These are phyloP conservation scores for Dendrostoma leiphaemia DNA, from an alignment of 2,329 filamentous ascomycete species.

Conservation along the genomic window DNA sequence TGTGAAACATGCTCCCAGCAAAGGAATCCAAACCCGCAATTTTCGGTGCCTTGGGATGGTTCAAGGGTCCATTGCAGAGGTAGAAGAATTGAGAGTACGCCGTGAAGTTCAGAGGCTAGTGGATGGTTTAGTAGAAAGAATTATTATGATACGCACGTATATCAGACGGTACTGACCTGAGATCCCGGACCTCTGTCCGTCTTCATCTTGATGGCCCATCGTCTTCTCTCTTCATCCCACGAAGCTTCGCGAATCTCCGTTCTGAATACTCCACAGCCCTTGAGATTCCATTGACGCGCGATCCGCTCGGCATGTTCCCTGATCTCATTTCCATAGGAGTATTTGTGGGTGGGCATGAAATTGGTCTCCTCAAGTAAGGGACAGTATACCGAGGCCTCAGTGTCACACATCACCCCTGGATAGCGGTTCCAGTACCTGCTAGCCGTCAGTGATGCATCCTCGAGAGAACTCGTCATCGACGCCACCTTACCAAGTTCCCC, in stretches of 20 bases:
- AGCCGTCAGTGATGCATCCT: too few species aligned
- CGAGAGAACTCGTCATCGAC: too few species aligned
- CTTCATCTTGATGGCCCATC: constrained; percentile 23
- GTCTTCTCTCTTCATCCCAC: constrained; percentile 38
- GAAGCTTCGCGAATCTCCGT: constrained; percentile 34
- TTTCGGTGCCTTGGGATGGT: constrained; percentile 40
- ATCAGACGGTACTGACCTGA: too few species aligned
- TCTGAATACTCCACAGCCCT: constrained; percentile 44
- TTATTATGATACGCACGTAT: too few species aligned
- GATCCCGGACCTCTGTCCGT: constrained; percentile 17
- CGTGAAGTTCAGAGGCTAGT: constrained; percentile 26
- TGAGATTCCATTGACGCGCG: constrained; percentile 41
- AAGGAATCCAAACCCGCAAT: constrained; percentile 41
- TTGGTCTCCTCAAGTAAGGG: constrained; percentile 59
- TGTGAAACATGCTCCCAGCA: constrained; percentile 42
- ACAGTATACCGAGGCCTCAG: constrained; percentile 60
- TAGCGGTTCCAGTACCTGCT: too few species aligned
- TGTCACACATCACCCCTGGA: constrained; percentile 52
- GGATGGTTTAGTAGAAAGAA: too few species aligned
- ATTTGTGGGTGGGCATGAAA: constrained; percentile 53
- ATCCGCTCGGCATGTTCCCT: constrained; percentile 44
- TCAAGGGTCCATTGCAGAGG: constrained; percentile 37
- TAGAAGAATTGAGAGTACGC: constrained; percentile 39
- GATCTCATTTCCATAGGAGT: constrained; percentile 36
- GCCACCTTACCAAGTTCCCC: constrained; percentile 52